These are phyloP conservation scores for Perilla frutescens DNA, from an alignment of 257 asterid species.

Conservation along the genomic window DNA sequence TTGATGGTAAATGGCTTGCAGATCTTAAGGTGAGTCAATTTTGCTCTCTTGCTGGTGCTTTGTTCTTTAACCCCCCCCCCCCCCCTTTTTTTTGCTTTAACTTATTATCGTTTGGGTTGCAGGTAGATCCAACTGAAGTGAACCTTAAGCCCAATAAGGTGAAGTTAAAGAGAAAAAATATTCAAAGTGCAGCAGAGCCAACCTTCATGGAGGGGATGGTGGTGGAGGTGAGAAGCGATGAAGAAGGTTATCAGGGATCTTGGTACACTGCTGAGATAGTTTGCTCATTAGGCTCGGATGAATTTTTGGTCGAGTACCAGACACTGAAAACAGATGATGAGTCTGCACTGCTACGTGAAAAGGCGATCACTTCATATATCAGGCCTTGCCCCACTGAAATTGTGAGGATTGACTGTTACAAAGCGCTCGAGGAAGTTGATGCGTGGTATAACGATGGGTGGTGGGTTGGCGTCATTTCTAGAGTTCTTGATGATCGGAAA, in stretches of 20 bases:
- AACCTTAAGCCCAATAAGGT: conserved; percentile 33
- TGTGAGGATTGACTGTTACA: conserved; percentile 39
- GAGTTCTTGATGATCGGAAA: conserved; percentile 48
- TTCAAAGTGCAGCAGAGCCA: conserved; percentile 37
- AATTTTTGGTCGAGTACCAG: conserved; percentile 62
- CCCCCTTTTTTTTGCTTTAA: neutral
- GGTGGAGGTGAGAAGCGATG: conserved; percentile 73
- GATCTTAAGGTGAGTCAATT: conserved; percentile 42
- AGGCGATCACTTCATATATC: conserved; percentile 44
- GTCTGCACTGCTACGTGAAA: conserved; percentile 49
- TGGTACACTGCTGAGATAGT: conserved; percentile 61
- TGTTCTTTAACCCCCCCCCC: neutral
- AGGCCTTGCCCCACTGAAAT: conserved; percentile 66
- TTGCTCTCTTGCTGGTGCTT: conserved; percentile 25
- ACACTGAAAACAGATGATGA: conserved; percentile 59
- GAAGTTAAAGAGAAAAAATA: conserved; percentile 43
- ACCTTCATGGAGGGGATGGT: conserved; percentile 51
- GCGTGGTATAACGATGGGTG: conserved; percentile 80
- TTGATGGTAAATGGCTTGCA: conserved; percentile 49
- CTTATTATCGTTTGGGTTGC: conserved; percentile 32
- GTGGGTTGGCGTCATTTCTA: conserved; percentile 73
- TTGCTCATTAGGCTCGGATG: conserved; percentile 35
- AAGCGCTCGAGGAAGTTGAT: conserved; percentile 65
- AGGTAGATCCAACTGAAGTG: conserved; percentile 41
- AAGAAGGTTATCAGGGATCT: conserved; percentile 70